Conservation (phyloP, 345 rosid species). For the Gossypium arboreum region DNA sequence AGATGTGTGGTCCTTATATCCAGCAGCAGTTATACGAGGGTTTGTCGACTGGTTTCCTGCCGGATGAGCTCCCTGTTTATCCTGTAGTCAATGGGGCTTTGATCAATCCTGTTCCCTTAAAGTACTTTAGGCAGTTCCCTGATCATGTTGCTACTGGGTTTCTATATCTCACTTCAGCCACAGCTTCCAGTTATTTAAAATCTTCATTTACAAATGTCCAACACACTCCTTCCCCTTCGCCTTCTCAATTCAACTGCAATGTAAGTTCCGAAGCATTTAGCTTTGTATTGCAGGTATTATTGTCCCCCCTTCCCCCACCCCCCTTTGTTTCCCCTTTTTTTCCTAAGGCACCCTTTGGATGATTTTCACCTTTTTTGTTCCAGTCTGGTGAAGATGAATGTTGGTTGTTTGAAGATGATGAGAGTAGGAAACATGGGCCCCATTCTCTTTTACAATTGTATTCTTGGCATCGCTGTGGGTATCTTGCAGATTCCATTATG, state of each 20-base stretch:
- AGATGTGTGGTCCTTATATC: conserved; percentile 92
- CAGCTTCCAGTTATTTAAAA: conserved; percentile 21
- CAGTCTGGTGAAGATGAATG: conserved; percentile 64
- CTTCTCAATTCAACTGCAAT: conserved; percentile 26
- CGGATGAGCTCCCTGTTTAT: conserved; percentile 79
- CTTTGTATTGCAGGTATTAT: conserved; percentile 43
- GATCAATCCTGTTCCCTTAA: conserved; percentile 65
- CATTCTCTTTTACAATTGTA: conserved; percentile 60
- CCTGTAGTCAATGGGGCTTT: conserved; percentile 61
- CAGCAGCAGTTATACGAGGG: conserved; percentile 84
- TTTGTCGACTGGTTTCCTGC: conserved; percentile 75
- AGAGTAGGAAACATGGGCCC: conserved; percentile 75
- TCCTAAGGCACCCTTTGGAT: neutral
- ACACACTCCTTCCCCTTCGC: conserved; percentile 27
- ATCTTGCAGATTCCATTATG: conserved; percentile 53
- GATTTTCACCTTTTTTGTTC: conserved; percentile 13
- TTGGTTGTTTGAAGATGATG: conserved; percentile 76
- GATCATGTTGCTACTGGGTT: conserved; percentile 85
- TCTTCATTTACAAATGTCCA: conserved; percentile 20
- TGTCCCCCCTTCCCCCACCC: neutral
- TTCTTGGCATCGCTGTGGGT: conserved; percentile 63
- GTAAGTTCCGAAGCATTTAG: conserved; percentile 31
- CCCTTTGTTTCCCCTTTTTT: neutral
- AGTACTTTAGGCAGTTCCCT: conserved; percentile 83
- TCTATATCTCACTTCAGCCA: conserved; percentile 41